Base-by-base conservation (phyloP, 805 yeast species). In the Suhomyces prunicola region DNA sequence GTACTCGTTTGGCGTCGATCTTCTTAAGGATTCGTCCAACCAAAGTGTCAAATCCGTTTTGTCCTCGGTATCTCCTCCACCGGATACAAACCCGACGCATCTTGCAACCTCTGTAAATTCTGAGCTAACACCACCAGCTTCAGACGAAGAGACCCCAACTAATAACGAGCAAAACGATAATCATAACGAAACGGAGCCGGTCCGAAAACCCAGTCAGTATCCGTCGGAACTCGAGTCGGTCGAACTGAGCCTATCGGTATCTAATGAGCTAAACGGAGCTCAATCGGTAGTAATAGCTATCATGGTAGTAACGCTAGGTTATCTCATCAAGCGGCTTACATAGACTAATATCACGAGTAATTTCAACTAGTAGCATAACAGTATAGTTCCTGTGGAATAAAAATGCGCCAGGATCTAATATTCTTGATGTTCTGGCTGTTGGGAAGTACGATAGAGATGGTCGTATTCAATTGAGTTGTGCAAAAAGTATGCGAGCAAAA, bases 401-500 rank as follows among this genome's bases (percentile, higher is more conserved):
- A 19, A 12, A 13, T 9, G 8, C 10, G 33, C 33, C 26, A 24
- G 7, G 26, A 24, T 24, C 19, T 19, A 19, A 19, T 19, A 19
- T 19, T 19, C 19, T 19, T 19, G 19, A 2, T 19, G 3, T 19
- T 19, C 19, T 19, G 19, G 19, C 19, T 19, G 19, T 19, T 19
- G 2, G 19, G 19, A 19, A 19, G 19, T 19, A 19, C 19, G 19
- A 2, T 19, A 19, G 19, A 19, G 19, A 19, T n/a, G n/a, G n/a
- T n/a, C n/a, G n/a, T n/a, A n/a, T 19, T 19, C 3, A 19, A 19
- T 19, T 19, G 19, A 19, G 19, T 19, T 19, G 19, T 2, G 19
- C 19, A 19, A 19, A 27, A 27, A 4, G 4, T 2, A 9, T 8
- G 29, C 17, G 15, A 44, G 24, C 13, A 46, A 63, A 67, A 60